Percentiles rank a stretch among this genome's conserved stretches.
phyloP scores from a whole-genome alignment of 225 moss, liverwort and hornwort species.

The Neckera pumila region DNA sequence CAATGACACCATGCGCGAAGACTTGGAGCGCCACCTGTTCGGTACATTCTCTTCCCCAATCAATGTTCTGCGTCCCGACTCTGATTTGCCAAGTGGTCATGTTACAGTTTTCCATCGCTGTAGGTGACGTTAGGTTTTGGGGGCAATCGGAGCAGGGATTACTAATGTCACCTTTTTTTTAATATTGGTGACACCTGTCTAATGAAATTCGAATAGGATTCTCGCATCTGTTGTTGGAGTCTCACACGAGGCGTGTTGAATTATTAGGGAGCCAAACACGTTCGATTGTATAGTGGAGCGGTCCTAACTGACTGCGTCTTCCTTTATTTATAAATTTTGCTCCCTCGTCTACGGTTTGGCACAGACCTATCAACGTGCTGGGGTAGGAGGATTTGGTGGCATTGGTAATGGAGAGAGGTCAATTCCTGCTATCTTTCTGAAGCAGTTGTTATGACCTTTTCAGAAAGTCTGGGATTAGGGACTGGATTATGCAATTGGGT shows the following conservation, averaged over 20 bases:
- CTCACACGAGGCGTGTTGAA: neutral
- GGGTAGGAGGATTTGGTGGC: neutral
- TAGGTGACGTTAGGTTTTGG: neutral
- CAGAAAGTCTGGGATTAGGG: neutral
- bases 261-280: neutral
- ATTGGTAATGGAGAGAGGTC: neutral
- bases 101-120: neutral
- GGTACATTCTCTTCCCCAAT: constrained; percentile 26
- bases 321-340: neutral
- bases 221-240: neutral
- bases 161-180: neutral
- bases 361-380: neutral
- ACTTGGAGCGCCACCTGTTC: constrained; percentile 90
- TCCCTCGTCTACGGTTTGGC: neutral
- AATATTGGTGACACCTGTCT: neutral
- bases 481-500: neutral
- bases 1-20: constrained; percentile 96
- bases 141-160: neutral
- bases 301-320: neutral
- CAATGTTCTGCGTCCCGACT: neutral
- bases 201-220: neutral
- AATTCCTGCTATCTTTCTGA: neutral
- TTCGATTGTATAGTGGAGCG: neutral
- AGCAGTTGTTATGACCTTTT: neutral
- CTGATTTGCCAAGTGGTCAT: neutral